Conservation (phyloP, 1,139 yeast genomes). For the Blastobotrys elegans region DNA sequence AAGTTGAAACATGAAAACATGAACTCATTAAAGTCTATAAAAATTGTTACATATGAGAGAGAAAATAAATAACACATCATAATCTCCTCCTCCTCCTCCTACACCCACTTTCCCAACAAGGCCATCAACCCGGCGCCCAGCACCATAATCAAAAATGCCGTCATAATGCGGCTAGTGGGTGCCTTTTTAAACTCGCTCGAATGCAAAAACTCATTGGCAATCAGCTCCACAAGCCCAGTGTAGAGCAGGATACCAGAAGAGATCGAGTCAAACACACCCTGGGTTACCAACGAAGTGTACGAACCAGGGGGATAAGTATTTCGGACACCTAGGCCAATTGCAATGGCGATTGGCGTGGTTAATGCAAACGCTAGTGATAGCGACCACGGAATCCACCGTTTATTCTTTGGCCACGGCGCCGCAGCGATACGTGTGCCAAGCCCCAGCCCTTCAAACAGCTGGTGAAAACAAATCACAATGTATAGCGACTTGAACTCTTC, state of each 20-base stretch:
- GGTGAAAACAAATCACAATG: conserved; percentile 82
- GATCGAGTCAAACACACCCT: conserved; percentile 76
- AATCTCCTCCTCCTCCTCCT: not conserved
- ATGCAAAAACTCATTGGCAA: conserved; percentile 84
- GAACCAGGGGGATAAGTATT: conserved; percentile 53
- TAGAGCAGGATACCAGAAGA: conserved; percentile 83
- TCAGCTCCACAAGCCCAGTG: conserved; percentile 79
- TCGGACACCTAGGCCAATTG: conserved; percentile 82
- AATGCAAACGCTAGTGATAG: conserved; percentile 57
- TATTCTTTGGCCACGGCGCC: conserved; percentile 57
- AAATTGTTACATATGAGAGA: not conserved
- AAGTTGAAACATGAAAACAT: not conserved
- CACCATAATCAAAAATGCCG: conserved; percentile 41
- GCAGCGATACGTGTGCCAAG: conserved; percentile 81
- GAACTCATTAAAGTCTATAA: not conserved
- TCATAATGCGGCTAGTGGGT: conserved; percentile 36
- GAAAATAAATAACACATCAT: not conserved
- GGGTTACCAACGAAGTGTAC: conserved; percentile 59
- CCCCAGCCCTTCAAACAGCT: conserved; percentile 89
- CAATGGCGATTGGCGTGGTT: conserved; percentile 81
- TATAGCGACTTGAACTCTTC: conserved; percentile 73
- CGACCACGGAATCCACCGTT: conserved; percentile 51
- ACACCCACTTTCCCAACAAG: conserved; percentile 85
- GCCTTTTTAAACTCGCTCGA: conserved; percentile 28
- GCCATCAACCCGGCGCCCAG: conserved; percentile 84